Evolutionary conservation across 805 yeast species (phyloP).

Genomic region (Alloascoidea hylecoeti): DNA sequence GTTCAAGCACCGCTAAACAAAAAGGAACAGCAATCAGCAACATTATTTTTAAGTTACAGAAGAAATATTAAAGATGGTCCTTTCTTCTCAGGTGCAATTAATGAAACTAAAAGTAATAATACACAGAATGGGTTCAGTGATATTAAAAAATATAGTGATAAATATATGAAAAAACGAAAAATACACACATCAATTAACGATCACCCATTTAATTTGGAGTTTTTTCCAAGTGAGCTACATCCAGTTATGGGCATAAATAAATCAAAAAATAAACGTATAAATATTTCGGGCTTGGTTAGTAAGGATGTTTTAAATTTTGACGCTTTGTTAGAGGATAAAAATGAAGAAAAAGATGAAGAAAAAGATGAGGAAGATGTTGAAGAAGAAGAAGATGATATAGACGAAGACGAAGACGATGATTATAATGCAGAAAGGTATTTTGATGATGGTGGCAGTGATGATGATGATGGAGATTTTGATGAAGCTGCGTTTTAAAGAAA

Average conservation of each 20-base stretch:
- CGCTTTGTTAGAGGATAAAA: constrained; percentile 25
- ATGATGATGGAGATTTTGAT: constrained; percentile 46
- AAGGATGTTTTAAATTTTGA: constrained; percentile 29
- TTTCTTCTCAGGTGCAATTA: constrained; percentile 11
- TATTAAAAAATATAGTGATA: constrained; percentile 70
- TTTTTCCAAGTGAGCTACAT: constrained; percentile 71
- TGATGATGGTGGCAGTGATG: constrained; percentile 47
- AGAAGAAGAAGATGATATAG: constrained; percentile 47
- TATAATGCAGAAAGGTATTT: constrained; percentile 72
- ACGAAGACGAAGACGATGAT: constrained; percentile 64
- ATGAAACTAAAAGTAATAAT: neutral
- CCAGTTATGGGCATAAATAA: constrained; percentile 52
- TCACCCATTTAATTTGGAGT: constrained; percentile 56
- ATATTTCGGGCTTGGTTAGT: constrained; percentile 10
- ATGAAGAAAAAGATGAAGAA: constrained; percentile 25
- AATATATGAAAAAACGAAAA: constrained; percentile 54
- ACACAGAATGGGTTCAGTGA: constrained; percentile 34
- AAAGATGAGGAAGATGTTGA: constrained; percentile 31
- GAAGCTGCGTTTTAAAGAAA: constrained; percentile 49
- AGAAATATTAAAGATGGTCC: constrained; percentile 14
- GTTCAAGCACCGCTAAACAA: constrained; percentile 8
- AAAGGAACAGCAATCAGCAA: constrained; percentile 10
- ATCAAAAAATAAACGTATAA: constrained; percentile 30
- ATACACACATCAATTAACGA: constrained; percentile 63
- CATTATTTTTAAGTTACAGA: constrained; percentile 11